Conservation (phyloP, 192 early-diverging fungal species). For the Paraglomus occultum region DNA sequence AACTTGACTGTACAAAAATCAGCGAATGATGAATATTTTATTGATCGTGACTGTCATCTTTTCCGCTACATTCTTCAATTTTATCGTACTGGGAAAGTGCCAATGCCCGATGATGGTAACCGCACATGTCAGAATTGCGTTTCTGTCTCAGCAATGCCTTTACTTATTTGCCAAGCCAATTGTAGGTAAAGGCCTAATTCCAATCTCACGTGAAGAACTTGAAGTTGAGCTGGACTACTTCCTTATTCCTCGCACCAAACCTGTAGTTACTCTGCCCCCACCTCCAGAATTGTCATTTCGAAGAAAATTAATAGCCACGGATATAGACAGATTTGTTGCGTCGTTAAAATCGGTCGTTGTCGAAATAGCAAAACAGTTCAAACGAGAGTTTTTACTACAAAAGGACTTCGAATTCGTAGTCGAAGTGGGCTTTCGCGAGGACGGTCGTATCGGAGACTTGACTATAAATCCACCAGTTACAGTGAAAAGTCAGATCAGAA, state of each 20-base stretch:
- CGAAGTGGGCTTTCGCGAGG: not conserved
- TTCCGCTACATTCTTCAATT: conserved; percentile 10
- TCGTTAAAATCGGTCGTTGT: not conserved
- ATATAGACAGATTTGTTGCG: conserved; percentile 3
- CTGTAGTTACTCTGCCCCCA: not conserved
- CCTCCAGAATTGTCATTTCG: not conserved
- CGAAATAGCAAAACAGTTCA: not conserved
- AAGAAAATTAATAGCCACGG: not conserved
- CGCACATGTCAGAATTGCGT: too few relatives aligned
- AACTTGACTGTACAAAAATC: not conserved
- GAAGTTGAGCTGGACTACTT: conserved; percentile 20
- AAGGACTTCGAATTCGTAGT: not conserved
- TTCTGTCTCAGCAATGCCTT: too few relatives aligned
- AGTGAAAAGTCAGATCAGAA: not conserved
- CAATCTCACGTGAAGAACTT: conserved; percentile 17
- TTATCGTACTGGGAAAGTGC: conserved; percentile 5
- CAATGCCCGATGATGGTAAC: conserved; percentile 5
- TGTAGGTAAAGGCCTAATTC: not conserved
- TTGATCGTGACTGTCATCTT: conserved; percentile 14
- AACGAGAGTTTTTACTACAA: conserved; percentile 1
- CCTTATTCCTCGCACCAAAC: conserved; percentile 14
- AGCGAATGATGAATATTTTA: conserved; percentile 6
- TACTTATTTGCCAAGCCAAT: too few relatives aligned
- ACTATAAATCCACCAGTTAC: not conserved
- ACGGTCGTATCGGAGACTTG: not conserved